Percentiles rank a stretch among this genome's conserved stretches.
These are phyloP conservation scores for Schwanniomyces pseudopolymorphus DNA, from an alignment of 805 yeast species.

Conservation along the genomic window DNA sequence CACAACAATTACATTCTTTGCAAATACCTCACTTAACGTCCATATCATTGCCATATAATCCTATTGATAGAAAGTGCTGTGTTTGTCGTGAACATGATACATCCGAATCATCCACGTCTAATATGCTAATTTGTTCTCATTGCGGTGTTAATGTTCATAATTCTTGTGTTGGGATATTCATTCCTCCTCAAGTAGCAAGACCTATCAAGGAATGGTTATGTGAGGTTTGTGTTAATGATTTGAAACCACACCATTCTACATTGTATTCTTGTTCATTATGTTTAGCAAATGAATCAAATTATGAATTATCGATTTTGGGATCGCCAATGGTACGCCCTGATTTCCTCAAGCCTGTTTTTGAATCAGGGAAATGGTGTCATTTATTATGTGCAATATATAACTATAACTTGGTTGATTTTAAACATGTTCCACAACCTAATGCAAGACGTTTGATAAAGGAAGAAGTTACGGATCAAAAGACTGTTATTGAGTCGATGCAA, in stretches of 20 bases:
- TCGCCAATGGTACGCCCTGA: slow-evolving; percentile 49
- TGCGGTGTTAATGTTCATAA: slow-evolving; percentile 75
- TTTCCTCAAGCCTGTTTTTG: slow-evolving; percentile 64
- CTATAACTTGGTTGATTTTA: slow-evolving; percentile 44
- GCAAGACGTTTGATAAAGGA: slow-evolving; percentile 5
- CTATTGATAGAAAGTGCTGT: slow-evolving; percentile 46
- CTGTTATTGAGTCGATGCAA: slow-evolving; percentile 13
- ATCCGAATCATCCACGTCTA: slow-evolving; percentile 20
- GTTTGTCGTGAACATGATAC: slow-evolving; percentile 51
- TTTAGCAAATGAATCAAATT: slow-evolving; percentile 48
- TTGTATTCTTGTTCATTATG: slow-evolving; percentile 70
- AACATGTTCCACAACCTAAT: slow-evolving; percentile 32
- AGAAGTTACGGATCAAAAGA: slow-evolving; percentile 28
- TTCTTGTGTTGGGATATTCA: slow-evolving; percentile 58
- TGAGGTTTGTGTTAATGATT: slow-evolving; percentile 72
- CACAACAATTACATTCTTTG: slow-evolving; percentile 15
- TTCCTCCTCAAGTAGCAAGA: slow-evolving; percentile 14
- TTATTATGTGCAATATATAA: slow-evolving; percentile 64
- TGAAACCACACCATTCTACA: slow-evolving; percentile 57
- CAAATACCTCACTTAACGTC: slow-evolving; percentile 15
- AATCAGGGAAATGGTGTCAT: slow-evolving; percentile 74
- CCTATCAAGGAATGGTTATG: slow-evolving; percentile 66
- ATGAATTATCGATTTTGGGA: slow-evolving; percentile 46
- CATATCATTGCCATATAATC: slow-evolving; percentile 18
- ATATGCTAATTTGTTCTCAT: slow-evolving; percentile 53